Base-by-base conservation (phyloP, 129 eudicot genomes). In the Glebionis coronaria region DNA sequence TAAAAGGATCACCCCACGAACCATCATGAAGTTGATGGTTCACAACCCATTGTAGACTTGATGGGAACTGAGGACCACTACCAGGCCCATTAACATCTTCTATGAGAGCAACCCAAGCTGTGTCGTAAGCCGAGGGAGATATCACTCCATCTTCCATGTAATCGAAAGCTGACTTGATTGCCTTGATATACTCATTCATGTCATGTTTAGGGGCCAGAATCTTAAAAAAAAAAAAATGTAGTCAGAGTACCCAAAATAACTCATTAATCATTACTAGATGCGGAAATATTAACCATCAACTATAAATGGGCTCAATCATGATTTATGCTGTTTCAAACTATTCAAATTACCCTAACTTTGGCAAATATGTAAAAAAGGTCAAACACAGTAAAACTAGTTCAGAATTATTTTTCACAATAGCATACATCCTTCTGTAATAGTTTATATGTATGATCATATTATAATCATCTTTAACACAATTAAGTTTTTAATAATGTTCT, bases 71-170 rank as follows among this genome's bases (percentile, higher is more conserved):
- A 49, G 70, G 70, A 49, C 70, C 44, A 25, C 44, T 42, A 44
- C 16, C 20, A 18, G 25, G 67, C 20, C 20, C 69, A 25, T 65
- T 29, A 13, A 25, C 57, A 27, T 49, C 44, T 14, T 65, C 1
- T 49, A 65, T 27, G 21, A 65, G 70, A 21, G 70, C 70, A 65
- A 65, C 70, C 70, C 70, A 65, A 23, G 70, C 70, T 1, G 57
- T 49, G 21, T 65, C 70, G 4, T 65, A 65, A 25, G 70, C 46
- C 1, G 70, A 65, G 3, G 46, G 58, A 49, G 23, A 13, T 47
- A 65, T 27, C 23, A 21, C 31, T 47, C 70, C 70, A 49, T 65
- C 70, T 4, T 49, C 70, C 58, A 65, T 23, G 11, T 46, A 25
- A 8, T 3, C 19, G 8, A 65, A 65, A 23, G 50, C 29, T 3